phyloP scores from a whole-genome alignment of 169 alveolate genomes.

The Eimeria acervulina region DNA sequence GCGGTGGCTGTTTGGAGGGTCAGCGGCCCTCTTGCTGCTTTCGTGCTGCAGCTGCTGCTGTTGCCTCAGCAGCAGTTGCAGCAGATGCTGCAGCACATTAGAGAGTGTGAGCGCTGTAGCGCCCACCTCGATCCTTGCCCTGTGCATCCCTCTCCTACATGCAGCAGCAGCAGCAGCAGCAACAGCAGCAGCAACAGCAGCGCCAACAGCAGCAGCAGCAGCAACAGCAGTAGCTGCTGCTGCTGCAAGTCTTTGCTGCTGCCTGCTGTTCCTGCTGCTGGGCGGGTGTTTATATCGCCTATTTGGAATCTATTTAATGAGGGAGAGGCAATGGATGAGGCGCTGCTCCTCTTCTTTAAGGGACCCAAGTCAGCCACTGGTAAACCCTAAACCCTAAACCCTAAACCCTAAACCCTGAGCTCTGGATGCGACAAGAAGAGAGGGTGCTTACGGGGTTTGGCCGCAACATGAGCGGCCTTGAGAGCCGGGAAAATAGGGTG shows the following conservation, averaged over 20 bases:
- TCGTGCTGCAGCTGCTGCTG: conserved; percentile 24
- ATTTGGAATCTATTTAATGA: background rate
- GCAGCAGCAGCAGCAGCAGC: conserved; percentile 28
- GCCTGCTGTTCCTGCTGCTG: conserved; percentile 40
- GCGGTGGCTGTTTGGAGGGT: conserved; percentile 75
- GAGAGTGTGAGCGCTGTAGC: background rate
- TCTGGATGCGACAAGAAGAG: background rate
- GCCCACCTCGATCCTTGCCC: background rate
- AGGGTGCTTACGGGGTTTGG: background rate
- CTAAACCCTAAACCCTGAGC: conserved; percentile 40
- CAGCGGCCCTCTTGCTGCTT: conserved; percentile 67
- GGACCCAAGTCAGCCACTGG: conserved; percentile 58
- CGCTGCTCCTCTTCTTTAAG: conserved; percentile 11
- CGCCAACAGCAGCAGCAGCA: conserved; percentile 50
- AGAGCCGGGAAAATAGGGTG: background rate
- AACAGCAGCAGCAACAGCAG: conserved; percentile 42
- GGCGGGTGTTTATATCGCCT: background rate
- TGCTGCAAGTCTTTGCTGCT: conserved; percentile 17
- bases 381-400: conserved; percentile 53
- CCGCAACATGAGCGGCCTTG: background rate
- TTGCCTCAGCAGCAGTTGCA: conserved; percentile 22
- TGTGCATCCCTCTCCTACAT: background rate
- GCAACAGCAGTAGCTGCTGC: conserved; percentile 43
- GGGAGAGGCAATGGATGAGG: background rate
- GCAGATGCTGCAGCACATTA: conserved; percentile 12